Evolutionary conservation across 768 basidiomycete species (phyloP), one percentile per base, ranked within the genome.

Genomic region (Leucosporidium scottii): DNA sequence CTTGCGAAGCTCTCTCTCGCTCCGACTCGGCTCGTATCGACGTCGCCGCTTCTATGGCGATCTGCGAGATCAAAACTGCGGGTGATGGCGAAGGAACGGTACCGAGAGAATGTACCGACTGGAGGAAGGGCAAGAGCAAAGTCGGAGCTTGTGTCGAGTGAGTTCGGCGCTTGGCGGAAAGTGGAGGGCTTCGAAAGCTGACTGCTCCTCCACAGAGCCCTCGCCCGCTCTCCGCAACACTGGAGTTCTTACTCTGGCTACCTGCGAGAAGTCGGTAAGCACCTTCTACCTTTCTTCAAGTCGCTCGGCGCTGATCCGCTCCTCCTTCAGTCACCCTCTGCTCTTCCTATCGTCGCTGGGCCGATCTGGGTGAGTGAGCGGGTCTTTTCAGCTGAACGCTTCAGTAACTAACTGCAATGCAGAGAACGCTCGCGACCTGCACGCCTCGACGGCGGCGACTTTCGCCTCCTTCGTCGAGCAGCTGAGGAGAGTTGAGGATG

Each of bases 1-100:
- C 65, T 21, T 66, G 65, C 60, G 59, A 61, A 44, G 20, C 65
- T 27, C 65, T 66, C 59, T 59, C 65, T 25, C 65, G 55, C 10
- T 66, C 65, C 28, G 65, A 66, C 44, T 21, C 59, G 17, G 27
- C 55, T 20, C 36, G 65, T 9, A 55, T 54, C 30, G 65, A 66
- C 18, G 51, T 51, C n/a, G 65, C 65, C 12, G 60, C 61, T 17
- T n/a, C 15, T 13, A 61, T 61, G 65, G 59, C 65, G 3, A 53
- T 66, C 23, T 66, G 65, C 54, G 65, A 66, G 54, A 61, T 66
- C 60, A 53, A 20, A 13, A 66, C 59, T 1, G 59, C 59, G 2
- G 50, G 54, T n/a, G n/a, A 30, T 25, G 57, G 57, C 12, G 28
- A 28, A 9, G 59, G 25, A 2, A 36, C 30, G 17, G 12, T 60